Conservation (phyloP, 495 filamentous ascomycete species). For the Penicillium herquei region DNA sequence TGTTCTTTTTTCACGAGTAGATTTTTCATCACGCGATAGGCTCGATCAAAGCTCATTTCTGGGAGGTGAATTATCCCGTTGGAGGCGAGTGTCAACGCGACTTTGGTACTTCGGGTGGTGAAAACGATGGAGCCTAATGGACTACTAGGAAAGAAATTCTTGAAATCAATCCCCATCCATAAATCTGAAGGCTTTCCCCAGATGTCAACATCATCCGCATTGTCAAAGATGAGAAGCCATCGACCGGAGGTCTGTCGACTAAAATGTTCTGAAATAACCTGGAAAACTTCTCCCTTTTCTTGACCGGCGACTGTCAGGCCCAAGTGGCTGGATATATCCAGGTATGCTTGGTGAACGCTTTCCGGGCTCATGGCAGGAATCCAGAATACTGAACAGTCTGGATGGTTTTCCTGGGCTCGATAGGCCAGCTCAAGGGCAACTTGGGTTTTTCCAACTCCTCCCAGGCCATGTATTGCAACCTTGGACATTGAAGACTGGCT, state of each 20-base stretch:
- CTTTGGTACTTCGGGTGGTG: constrained; percentile 31
- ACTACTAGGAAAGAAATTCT: constrained; percentile 25
- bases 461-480: constrained; percentile 42
- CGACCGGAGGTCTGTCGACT: constrained; percentile 19
- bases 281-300: constrained; percentile 10
- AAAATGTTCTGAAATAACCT: constrained; percentile 28
- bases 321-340: constrained; percentile 32
- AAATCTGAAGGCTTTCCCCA: constrained; percentile 12
- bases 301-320: not conserved
- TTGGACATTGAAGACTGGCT: not conserved
- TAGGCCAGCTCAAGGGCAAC: constrained; percentile 49
- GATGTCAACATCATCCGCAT: constrained; percentile 38
- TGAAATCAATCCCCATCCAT: not conserved
- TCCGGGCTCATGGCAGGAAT: constrained; percentile 37
- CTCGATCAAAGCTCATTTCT: constrained; percentile 26
- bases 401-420: constrained; percentile 29
- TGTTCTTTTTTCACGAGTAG: constrained; percentile 24
- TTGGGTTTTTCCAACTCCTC: constrained; percentile 53
- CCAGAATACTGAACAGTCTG: constrained; percentile 51
- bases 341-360: constrained; percentile 47
- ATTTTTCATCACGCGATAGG: constrained; percentile 18
- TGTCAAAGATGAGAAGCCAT: constrained; percentile 45
- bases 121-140: constrained; percentile 35
- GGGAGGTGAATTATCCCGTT: constrained; percentile 21
- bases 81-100: constrained; percentile 23